A percentile compares a stretch with the other conserved stretches of the same genome.
phyloP scores from a whole-genome alignment of 2,329 filamentous ascomycete genomes.

The Monosporascus sp. region DNA sequence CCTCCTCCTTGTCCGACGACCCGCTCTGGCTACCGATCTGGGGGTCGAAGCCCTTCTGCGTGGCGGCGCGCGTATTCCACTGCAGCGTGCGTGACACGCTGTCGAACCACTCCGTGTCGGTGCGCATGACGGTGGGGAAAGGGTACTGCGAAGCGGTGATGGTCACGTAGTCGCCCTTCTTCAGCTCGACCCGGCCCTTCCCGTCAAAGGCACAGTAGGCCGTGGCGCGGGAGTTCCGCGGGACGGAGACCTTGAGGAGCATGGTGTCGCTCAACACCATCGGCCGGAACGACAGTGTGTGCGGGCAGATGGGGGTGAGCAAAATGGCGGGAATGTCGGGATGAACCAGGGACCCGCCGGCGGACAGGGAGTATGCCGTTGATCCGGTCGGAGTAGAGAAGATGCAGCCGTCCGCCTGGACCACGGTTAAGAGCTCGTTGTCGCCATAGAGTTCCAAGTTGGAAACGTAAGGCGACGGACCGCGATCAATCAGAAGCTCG shows the following conservation, averaged over 20 bases:
- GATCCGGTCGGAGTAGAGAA: conserved; percentile 94
- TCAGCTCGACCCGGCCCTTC: conserved; percentile 89
- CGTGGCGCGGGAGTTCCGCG: conserved; percentile 77
- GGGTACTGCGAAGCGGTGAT: conserved; percentile 95
- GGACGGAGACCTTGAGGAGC: conserved; percentile 83
- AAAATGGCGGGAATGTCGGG: conserved; percentile 96
- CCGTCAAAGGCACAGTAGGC: conserved; percentile 98
- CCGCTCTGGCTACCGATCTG: conserved; percentile 39
- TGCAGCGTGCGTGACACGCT: conserved; percentile 85
- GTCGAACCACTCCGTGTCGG: conserved; percentile 92
- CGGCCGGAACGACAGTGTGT: conserved; percentile 92
- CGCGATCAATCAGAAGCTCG: conserved; percentile 95
- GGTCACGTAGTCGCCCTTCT: conserved; percentile 90
- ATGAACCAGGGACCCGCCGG: conserved; percentile 90
- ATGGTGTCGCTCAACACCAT: conserved; percentile 97
- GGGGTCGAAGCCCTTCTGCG: conserved; percentile 81
- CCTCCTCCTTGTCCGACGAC: conserved; percentile 42
- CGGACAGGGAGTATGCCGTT: conserved; percentile 93
- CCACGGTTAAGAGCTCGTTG: conserved; percentile 87
- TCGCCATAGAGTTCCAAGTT: conserved; percentile 96
- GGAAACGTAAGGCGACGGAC: conserved; percentile 93
- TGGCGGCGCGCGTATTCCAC: conserved; percentile 91
- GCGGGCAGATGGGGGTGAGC: conserved; percentile 93
- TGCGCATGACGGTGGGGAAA: conserved; percentile 91
- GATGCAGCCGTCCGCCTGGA: conserved; percentile 96